A percentile compares a stretch with the other conserved stretches of the same genome.
Evolutionary conservation across 805 yeast species (phyloP).

Genomic region (Starmerella lactis-condensi): DNA sequence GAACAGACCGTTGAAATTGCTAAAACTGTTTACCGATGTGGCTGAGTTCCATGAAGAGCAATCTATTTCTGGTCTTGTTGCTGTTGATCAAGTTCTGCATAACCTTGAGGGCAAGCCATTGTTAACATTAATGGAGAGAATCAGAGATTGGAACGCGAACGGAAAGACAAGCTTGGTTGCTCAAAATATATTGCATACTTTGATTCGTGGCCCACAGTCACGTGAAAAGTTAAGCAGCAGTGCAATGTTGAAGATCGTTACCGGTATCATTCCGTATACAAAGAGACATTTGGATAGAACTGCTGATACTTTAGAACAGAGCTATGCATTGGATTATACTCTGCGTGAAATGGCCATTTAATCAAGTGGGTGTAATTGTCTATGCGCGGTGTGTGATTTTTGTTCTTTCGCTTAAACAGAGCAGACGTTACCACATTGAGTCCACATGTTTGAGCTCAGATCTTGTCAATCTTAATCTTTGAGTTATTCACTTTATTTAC

Average conservation of each 20-base stretch:
- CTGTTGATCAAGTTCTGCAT: slow-evolving; percentile 46
- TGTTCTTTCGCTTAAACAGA: too few species aligned
- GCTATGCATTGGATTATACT: slow-evolving; percentile 69
- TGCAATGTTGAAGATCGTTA: slow-evolving; percentile 49
- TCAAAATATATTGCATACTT: slow-evolving; percentile 53
- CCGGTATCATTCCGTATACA: slow-evolving; percentile 69
- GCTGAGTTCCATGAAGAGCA: slow-evolving; percentile 29
- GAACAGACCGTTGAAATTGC: slow-evolving; percentile 78
- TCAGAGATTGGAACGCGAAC: slow-evolving; percentile 91
- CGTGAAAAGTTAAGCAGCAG: slow-evolving; percentile 42
- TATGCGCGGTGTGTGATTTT: too few species aligned
- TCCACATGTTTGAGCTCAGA: too few species aligned
- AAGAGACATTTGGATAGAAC: slow-evolving; percentile 67
- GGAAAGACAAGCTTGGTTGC: slow-evolving; percentile 62
- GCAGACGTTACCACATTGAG: too few species aligned
- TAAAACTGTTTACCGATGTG: slow-evolving; percentile 52
- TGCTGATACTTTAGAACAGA: slow-evolving; percentile 67
- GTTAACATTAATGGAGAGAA: slow-evolving; percentile 42
- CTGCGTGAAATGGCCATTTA: slow-evolving; percentile 38
- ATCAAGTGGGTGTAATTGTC: too few species aligned
- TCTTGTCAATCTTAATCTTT: too few species aligned
- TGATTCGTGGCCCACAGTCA: slow-evolving; percentile 34
- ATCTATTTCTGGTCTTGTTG: slow-evolving; percentile 36
- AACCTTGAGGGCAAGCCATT: slow-evolving; percentile 43
- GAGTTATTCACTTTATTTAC: too few species aligned